Base-by-base conservation (phyloP, 371 early-diverging fungal genomes). In the Mucor indicus region DNA sequence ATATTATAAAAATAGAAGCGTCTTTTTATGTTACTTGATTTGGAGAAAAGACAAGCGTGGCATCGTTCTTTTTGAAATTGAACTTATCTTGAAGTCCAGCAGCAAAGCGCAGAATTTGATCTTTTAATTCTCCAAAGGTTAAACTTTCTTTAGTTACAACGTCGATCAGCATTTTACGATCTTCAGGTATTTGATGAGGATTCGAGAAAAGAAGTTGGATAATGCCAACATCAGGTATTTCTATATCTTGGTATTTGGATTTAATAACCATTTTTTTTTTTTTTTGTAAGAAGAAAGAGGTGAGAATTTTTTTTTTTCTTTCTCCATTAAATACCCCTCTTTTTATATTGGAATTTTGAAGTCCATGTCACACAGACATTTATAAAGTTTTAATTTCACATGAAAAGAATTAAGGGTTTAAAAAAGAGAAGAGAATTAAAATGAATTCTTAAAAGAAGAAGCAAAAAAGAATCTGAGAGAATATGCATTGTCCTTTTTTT, bases 31-130 rank as follows among this genome's bases (percentile, higher is more conserved):
- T 16, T 73, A 85, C 76, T 49, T 80, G 74, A 72, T 92, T 93
- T 31, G 86, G 86, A 12, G 88, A 62, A 42, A 77, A 84, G 4
- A 89, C 54, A 27, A 80, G 84, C 15, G 89, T 60, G 0, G 82
- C 82, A 44, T 91, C 86, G 40, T 89, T 85, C 41, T 62, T 65
- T 36, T 80, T 58, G 24, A 92, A 77, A 2, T 69, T 62, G 7
- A 44, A 54, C 12, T 50, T 45, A 48, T 86, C 77, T 64, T 75
- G 69, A 12, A 94, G 69, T 17, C 90, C 87, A 10, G 83, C 80
- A 21, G 89, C 89, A 64, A 93, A 85, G 13, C 74, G 64, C 31
- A 75, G 55, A 10, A 84, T 65, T 16, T 62, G 44, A 37, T 64
- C 50, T 32, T 77, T 74, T 19, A 91, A 57, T 40, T 89, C 77